Conservation (phyloP, 805 yeast genomes). For the Wickerhamomyces kurtzmanii region DNA sequence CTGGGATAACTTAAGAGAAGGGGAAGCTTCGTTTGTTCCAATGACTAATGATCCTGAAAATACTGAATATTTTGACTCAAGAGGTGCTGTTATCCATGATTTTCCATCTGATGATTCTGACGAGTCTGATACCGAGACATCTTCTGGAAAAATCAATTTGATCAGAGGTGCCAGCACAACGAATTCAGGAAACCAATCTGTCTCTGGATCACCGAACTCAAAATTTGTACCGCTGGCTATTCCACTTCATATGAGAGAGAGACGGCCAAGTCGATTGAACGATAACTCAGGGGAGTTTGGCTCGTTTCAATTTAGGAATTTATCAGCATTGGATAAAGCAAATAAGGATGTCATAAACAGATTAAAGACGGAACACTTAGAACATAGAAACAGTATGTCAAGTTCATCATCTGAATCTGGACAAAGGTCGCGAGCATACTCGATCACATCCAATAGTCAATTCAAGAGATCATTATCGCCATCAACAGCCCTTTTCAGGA, state of each 20-base stretch:
- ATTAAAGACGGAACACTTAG: conserved; percentile 70
- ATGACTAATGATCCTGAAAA: conserved; percentile 67
- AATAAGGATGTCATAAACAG: conserved; percentile 88
- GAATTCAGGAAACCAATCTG: conserved; percentile 17
- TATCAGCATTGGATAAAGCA: conserved; percentile 86
- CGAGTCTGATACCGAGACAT: conserved; percentile 16
- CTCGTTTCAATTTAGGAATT: conserved; percentile 79
- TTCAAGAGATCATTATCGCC: conserved; percentile 40
- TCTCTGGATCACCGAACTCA: conserved; percentile 22
- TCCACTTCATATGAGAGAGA: conserved; percentile 52
- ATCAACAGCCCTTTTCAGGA: conserved; percentile 15
- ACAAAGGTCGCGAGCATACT: conserved; percentile 18
- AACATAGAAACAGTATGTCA: conserved; percentile 26
- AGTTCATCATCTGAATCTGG: conserved; percentile 26
- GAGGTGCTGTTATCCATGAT: conserved; percentile 74
- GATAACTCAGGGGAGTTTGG: conserved; percentile 79
- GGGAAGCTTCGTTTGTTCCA: conserved; percentile 81
- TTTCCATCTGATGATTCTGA: conserved; percentile 38
- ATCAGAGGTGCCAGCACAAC: conserved; percentile 3
- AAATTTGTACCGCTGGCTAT: conserved; percentile 35
- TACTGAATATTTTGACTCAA: conserved; percentile 81
- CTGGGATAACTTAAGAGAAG: conserved; percentile 66
- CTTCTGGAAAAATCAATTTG: background rate
- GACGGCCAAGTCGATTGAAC: conserved; percentile 63
- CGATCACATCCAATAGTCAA: conserved; percentile 23